These are phyloP conservation scores for Ilex paraguariensis DNA, from an alignment of 305 asterid genomes.

Conservation along the genomic window DNA sequence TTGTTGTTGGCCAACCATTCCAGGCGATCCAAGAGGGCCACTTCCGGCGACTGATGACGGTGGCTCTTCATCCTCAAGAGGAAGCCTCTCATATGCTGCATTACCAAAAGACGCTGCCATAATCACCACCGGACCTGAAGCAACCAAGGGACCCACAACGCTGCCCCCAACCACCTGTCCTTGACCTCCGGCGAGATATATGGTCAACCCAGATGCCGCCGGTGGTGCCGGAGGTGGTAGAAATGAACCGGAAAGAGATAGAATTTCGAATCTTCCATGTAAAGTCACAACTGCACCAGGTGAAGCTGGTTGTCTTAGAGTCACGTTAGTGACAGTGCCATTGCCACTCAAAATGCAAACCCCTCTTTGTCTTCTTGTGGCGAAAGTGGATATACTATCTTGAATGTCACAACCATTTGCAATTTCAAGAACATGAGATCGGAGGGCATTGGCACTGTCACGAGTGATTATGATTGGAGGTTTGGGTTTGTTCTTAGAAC, in stretches of 20 bases:
- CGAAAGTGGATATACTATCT: constrained; percentile 61
- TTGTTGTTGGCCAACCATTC: constrained; percentile 22
- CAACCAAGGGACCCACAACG: constrained; percentile 68
- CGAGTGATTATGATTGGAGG: constrained; percentile 88
- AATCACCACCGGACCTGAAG: constrained; percentile 79
- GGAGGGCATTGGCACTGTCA: constrained; percentile 76
- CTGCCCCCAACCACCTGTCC: constrained; percentile 90
- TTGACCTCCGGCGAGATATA: constrained; percentile 75
- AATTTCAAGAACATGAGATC: constrained; percentile 78
- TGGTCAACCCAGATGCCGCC: constrained; percentile 65
- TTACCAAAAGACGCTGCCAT: constrained; percentile 89
- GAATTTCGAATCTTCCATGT: constrained; percentile 73
- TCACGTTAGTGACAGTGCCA: constrained; percentile 77
- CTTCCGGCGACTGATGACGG: constrained; percentile 19
- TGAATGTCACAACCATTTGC: constrained; percentile 69
- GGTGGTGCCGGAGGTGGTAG: constrained; percentile 88
- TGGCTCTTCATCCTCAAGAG: constrained; percentile 68
- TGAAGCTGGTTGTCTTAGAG: constrained; percentile 69
- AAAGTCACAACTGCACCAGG: constrained; percentile 66
- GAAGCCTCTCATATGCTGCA: constrained; percentile 85
- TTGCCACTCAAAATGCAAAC: constrained; percentile 71
- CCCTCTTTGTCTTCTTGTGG: constrained; percentile 74
- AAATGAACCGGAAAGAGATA: constrained; percentile 75
- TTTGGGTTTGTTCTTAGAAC: constrained; percentile 75
- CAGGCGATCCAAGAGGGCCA: constrained; percentile 44